These are phyloP conservation scores for Curvularia sp. DNA, from an alignment of 2,329 filamentous ascomycete species.

Conservation along the genomic window DNA sequence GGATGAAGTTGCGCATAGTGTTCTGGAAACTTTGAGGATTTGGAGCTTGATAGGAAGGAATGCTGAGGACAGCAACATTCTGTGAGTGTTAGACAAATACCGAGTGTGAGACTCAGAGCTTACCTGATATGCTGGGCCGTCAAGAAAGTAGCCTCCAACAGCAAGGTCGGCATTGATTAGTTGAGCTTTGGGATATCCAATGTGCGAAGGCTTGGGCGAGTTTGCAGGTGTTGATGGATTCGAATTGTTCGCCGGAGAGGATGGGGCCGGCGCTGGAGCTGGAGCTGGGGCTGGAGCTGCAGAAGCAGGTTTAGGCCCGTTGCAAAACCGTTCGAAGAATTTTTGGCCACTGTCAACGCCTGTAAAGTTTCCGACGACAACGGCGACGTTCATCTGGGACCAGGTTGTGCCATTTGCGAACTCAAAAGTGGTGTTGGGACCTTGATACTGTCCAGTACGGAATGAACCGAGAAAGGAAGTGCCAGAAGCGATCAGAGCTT, in stretches of 20 bases:
- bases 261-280: constrained; percentile 19
- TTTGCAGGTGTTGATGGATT: constrained; percentile 21
- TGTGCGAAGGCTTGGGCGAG: constrained; percentile 38
- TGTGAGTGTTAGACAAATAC: constrained; percentile 48
- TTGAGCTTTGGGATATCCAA: constrained; percentile 51
- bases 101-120: constrained; percentile 19
- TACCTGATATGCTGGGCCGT: constrained; percentile 49
- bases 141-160: constrained; percentile 57
- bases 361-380: constrained; percentile 42
- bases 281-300: constrained; percentile 8
- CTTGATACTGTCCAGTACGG: constrained; percentile 41
- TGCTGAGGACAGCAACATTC: constrained; percentile 57
- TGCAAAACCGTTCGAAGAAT: constrained; percentile 52
- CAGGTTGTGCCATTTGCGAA: constrained; percentile 49
- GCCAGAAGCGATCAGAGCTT: constrained; percentile 40
- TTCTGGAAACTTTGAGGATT: constrained; percentile 49
- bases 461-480: constrained; percentile 40
- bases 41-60: constrained; percentile 50
- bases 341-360: constrained; percentile 49
- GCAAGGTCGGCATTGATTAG: constrained; percentile 46
- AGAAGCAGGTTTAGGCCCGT: constrained; percentile 30
- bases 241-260: constrained; percentile 23
- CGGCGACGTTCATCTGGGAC: constrained; percentile 42
- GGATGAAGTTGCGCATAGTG: constrained; percentile 55
- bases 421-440: constrained; percentile 44